Evolutionary conservation across 2,329 filamentous ascomycete genomes (phyloP).

Genomic region (Fusarium sarcochroum): DNA sequence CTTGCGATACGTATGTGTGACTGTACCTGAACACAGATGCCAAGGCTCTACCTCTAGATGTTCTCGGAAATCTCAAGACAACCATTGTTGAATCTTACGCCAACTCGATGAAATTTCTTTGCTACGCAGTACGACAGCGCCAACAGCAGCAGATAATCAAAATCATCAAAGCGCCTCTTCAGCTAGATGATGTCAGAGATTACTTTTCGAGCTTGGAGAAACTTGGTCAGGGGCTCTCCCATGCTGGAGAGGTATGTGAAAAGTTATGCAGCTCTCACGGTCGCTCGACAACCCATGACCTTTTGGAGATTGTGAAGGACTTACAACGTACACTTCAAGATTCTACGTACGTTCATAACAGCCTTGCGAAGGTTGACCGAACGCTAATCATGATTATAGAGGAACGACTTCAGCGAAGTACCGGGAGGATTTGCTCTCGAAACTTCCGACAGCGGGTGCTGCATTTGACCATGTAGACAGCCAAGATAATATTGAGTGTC

Average conservation of each 20-base stretch:
- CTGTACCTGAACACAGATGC: neutral
- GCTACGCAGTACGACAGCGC: neutral
- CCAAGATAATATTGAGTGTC: slow-evolving; percentile 38
- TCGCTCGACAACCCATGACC: neutral
- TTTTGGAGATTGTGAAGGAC: neutral
- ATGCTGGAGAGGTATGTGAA: neutral
- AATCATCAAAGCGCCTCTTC: neutral
- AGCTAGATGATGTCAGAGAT: neutral
- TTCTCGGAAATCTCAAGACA: neutral
- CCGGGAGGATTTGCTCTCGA: neutral
- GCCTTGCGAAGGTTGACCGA: no score
- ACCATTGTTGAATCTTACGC: neutral
- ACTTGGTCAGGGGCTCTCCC: neutral
- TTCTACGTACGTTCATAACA: neutral
- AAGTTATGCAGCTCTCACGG: neutral
- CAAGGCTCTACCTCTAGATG: neutral
- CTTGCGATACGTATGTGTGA: neutral
- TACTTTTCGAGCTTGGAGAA: neutral
- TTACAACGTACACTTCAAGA: neutral
- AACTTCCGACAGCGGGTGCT: neutral
- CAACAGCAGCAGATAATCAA: neutral
- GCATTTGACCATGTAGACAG: neutral
- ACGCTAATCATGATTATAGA: no score
- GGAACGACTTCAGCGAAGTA: neutral
- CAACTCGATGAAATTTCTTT: neutral